Base-by-base conservation (phyloP, 2,329 filamentous ascomycete species). In the Curvularia verruculosa region DNA sequence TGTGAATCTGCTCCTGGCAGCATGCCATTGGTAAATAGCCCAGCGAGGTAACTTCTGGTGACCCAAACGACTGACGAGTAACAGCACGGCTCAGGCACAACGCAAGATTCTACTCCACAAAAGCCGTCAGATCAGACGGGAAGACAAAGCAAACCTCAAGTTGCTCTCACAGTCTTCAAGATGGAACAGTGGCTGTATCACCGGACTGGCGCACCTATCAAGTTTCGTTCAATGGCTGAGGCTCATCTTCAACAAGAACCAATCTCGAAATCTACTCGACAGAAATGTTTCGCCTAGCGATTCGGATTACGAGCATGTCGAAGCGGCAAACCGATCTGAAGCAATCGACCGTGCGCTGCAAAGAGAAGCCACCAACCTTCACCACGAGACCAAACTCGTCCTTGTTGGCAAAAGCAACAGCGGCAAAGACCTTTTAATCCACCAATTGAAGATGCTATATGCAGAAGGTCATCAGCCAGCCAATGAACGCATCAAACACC, bases 51-150 rank as follows among this genome's bases (percentile, higher is more conserved):
- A 47, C 18, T 19, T 18, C n/a, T 29, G 24, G 1, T n/a, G 28
- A 3, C 7, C 26, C 43, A 5, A 23, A 21, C n/a, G 18, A 44
- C 69, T 74, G 61, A 74, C 62, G 34, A n/a, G 26, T 39, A 15
- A 63, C 67, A 61, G 73, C 67, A 49, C 72, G 68, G 56, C 67
- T 59, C 56, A 75, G 74, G 73, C 73, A 31, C 73, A 75, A 47
- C 67, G 73, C 50, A 75, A 75, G 57, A 75, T 75, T 12, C 52
- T 75, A 10, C 61, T 75, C 19, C 65, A 75, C 61, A 75, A 75
- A 53, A 73, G 70, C 47, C 69, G 71, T 43, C 70, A 75, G 41
- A 75, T 75, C 36, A 68, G 70, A 24, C 69, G 71, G 44, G 70
- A 73, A 52, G 71, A 75, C 51, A 63, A 64, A n/a, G 47, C 39